These are phyloP conservation scores for Dioscorea dumetorum DNA, from an alignment of 106 monocot species.

Conservation along the genomic window DNA sequence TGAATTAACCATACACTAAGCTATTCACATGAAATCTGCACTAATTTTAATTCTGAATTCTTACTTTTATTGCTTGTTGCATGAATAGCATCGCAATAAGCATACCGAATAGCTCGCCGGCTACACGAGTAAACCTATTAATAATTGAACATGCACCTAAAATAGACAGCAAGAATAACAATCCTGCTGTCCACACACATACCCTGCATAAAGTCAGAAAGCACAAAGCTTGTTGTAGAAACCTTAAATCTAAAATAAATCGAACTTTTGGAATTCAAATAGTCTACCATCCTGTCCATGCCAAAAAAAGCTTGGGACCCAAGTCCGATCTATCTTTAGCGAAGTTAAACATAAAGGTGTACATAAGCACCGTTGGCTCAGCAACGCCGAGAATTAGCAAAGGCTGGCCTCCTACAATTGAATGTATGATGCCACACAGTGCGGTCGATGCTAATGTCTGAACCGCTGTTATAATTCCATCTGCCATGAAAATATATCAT, in stretches of 20 bases:
- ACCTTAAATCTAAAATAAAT: not conserved
- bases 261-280: not conserved
- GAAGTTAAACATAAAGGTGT: slow-evolving; percentile 89
- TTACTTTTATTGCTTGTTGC: slow-evolving; percentile 80
- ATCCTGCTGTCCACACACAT: slow-evolving; percentile 74
- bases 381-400: slow-evolving; percentile 78
- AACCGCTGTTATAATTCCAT: slow-evolving; percentile 67
- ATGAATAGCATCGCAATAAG: slow-evolving; percentile 87
- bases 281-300: slow-evolving; percentile 80
- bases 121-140: slow-evolving; percentile 79
- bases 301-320: slow-evolving; percentile 60
- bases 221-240: not conserved
- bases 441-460: slow-evolving; percentile 81
- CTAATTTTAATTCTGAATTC: not conserved
- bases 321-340: slow-evolving; percentile 60
- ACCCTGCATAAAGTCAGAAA: slow-evolving; percentile 44
- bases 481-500: slow-evolving; percentile 17
- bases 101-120: slow-evolving; percentile 82
- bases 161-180: slow-evolving; percentile 63
- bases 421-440: slow-evolving; percentile 74
- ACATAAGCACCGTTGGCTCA: slow-evolving; percentile 87
- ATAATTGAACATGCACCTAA: slow-evolving; percentile 82
- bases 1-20: not conserved
- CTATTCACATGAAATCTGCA: not conserved
- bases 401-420: slow-evolving; percentile 76